Evolutionary conservation across 140 eudicot genomes (phyloP).

Genomic region (Flaveria floridana): DNA sequence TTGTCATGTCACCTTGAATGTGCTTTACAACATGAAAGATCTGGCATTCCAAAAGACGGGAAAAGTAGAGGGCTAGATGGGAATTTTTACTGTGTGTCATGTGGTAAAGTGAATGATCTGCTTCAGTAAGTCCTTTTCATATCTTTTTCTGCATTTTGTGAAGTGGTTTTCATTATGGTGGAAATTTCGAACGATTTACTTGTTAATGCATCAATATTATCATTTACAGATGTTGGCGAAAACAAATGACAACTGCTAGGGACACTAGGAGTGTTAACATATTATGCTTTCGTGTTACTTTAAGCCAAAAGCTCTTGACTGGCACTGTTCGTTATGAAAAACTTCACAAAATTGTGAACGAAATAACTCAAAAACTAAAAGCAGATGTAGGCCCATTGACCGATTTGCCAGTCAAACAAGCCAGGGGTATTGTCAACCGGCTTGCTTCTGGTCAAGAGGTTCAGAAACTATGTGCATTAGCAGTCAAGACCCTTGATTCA

Average conservation of each 20-base stretch:
- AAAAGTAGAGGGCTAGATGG: slow-evolving; percentile 59
- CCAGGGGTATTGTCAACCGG: slow-evolving; percentile 87
- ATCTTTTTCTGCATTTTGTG: not conserved
- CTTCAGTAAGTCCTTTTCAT: slow-evolving; percentile 55
- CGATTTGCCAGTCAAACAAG: slow-evolving; percentile 77
- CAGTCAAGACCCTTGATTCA: slow-evolving; percentile 60
- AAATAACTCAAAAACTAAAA: slow-evolving; percentile 63
- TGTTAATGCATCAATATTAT: not conserved
- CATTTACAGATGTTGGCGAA: slow-evolving; percentile 73
- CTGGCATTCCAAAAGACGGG: slow-evolving; percentile 58
- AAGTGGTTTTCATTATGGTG: not conserved
- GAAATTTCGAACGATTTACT: not conserved
- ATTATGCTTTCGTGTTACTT: slow-evolving; percentile 69
- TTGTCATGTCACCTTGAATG: slow-evolving; percentile 90
- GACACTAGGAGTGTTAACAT: slow-evolving; percentile 93
- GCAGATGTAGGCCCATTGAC: slow-evolving; percentile 80
- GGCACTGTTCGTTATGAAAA: slow-evolving; percentile 55
- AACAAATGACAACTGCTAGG: slow-evolving; percentile 66
- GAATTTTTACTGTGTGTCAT: slow-evolving; percentile 68
- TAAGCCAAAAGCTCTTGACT: slow-evolving; percentile 65
- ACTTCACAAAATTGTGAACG: slow-evolving; percentile 48
- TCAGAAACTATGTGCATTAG: slow-evolving; percentile 70
- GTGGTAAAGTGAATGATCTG: slow-evolving; percentile 87
- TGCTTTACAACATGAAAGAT: slow-evolving; percentile 57
- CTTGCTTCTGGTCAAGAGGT: slow-evolving; percentile 84